phyloP scores from a whole-genome alignment of 176 grass and related monocot species.

The Triticum timopheevii region DNA sequence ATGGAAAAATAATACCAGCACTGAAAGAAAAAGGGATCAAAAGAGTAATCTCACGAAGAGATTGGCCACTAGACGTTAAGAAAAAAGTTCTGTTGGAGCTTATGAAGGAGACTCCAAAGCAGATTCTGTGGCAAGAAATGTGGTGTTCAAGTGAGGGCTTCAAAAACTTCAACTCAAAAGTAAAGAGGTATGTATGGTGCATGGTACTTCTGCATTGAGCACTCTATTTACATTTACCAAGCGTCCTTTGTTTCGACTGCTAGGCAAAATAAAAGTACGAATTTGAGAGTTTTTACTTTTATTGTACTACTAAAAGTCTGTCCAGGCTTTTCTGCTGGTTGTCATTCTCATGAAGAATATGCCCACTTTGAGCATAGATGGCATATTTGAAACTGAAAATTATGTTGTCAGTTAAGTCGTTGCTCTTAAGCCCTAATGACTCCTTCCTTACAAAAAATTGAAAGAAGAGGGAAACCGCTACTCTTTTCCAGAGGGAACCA shows the following conservation, averaged over 20 bases:
- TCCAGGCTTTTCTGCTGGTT: conserved; percentile 3
- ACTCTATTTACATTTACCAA: conserved; percentile 10
- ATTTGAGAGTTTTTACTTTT: not conserved
- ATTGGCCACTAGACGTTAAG: conserved; percentile 97
- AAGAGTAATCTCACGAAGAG: conserved; percentile 96
- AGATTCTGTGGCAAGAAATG: conserved; percentile 93
- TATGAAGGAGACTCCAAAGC: conserved; percentile 92
- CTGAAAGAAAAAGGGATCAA: conserved; percentile 99
- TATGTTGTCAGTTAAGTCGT: conserved; percentile 18
- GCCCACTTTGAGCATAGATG: not conserved
- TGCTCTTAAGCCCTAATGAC: conserved; percentile 11
- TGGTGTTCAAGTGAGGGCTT: conserved; percentile 98
- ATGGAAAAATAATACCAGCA: conserved; percentile 99
- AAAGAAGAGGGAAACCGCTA: not conserved
- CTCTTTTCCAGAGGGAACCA: conserved; percentile 27
- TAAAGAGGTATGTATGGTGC: conserved; percentile 64
- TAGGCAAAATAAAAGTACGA: conserved; percentile 26
- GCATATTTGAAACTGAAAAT: not conserved
- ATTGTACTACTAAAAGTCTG: not conserved
- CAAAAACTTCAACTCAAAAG: conserved; percentile 85
- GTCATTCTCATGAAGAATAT: conserved; percentile 6
- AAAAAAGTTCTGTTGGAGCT: conserved; percentile 92
- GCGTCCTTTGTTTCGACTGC: conserved; percentile 11
- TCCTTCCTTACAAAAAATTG: conserved; percentile 3
- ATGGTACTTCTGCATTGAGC: conserved; percentile 26